Evolutionary conservation across 371 early-diverging fungal species (phyloP), one percentile per base, ranked within the genome.

Genomic region (Lichtheimia ornata): DNA sequence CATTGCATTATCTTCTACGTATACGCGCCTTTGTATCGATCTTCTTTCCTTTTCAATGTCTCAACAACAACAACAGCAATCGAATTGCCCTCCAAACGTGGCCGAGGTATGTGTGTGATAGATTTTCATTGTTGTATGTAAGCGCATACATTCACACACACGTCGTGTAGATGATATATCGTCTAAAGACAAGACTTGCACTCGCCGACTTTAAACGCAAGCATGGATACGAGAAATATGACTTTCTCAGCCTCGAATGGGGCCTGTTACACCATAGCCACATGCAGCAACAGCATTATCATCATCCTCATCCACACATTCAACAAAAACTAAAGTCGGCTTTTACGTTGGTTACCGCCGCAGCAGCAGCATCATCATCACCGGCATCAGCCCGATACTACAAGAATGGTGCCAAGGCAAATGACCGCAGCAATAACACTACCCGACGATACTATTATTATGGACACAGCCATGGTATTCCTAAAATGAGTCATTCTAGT

Each of bases 131-230:
- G 35, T 6, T 35, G 0, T 25, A 54, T 35, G 0, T 25, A 54
- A 7, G 24, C 14, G 6, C 18, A 18, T 40, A 35, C 12, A 4
- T 14, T n/a, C 1, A 15, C 7, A 30, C 18, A 17, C 27, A 42
- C 43, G 30, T 42, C 43, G 30, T 42, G 18, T 35, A 73, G 73
- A 70, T 73, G 58, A 64, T 66, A 35, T 59, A 70, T 58, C 67
- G 73, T 30, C 52, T 64, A 35, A 69, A 67, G 44, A 70, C 64
- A 57, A 65, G 74, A 18, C 64, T 72, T 14, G 72, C 70, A 4
- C 62, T 69, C 9, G 71, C 70, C 13, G 74, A 70, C 50, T 68
- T 77, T 65, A 67, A 77, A 53, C 55, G 69, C 50, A 64, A 70
- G 52, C 47, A 67, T 57, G 76, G 76, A 50, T 72, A 67, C 56